A percentile compares a stretch with the other conserved stretches of the same genome.
These are phyloP conservation scores for Ophiosphaerella narmari DNA, from an alignment of 2,329 filamentous ascomycete genomes.

Conservation along the genomic window DNA sequence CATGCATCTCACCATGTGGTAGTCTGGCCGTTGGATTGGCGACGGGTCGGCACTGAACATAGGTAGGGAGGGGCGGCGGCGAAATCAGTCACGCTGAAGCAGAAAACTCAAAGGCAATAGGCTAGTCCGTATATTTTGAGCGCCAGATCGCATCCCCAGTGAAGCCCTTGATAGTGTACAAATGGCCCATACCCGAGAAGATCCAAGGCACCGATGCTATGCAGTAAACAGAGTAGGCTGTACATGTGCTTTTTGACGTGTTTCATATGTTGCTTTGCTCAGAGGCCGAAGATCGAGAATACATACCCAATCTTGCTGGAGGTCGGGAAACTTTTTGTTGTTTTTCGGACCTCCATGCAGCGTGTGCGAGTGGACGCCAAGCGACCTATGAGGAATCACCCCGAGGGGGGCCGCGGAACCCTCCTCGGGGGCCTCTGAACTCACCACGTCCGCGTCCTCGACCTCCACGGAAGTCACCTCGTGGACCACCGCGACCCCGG, in stretches of 20 bases:
- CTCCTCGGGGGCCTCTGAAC: constrained; percentile 50
- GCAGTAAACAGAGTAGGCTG: constrained; percentile 42
- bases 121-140: constrained; percentile 30
- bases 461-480: constrained; percentile 45
- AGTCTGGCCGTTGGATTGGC: no score
- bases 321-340: background rate
- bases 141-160: constrained; percentile 29
- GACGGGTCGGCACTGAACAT: no score
- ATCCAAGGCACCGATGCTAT: constrained; percentile 46
- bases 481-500: constrained; percentile 52
- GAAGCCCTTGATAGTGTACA: constrained; percentile 37
- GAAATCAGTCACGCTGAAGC: background rate
- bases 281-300: constrained; percentile 19
- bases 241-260: constrained; percentile 31
- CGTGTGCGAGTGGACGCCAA: background rate
- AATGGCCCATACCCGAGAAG: constrained; percentile 30
- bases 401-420: constrained; percentile 36
- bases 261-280: constrained; percentile 16
- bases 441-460: constrained; percentile 52
- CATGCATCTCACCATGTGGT: no score
- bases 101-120: constrained; percentile 6
- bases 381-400: constrained; percentile 30
- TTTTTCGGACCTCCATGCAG: background rate
- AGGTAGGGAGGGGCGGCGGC: no score
- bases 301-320: background rate